Evolutionary conservation across 2,329 filamentous ascomycete species (phyloP).

Genomic region (Ambrosiella xylebori): DNA sequence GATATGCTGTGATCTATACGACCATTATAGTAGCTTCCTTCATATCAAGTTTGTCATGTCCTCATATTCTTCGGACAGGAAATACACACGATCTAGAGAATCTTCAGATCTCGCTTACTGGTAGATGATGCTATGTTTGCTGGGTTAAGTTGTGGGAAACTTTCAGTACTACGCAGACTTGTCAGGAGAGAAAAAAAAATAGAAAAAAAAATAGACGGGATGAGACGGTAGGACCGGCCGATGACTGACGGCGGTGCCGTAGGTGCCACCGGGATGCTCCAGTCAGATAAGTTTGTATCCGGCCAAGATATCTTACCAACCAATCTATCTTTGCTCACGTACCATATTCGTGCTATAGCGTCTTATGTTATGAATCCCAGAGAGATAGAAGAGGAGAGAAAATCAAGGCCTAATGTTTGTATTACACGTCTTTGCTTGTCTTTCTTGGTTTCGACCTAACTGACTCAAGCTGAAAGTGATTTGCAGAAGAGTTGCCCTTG

Average conservation of each 20-base stretch:
- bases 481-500: not conserved
- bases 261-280: not conserved
- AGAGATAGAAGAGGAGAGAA: too few species aligned
- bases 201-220: not conserved
- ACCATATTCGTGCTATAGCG: too few species aligned
- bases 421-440: too few species aligned
- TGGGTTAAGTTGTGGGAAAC: not conserved
- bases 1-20: not conserved
- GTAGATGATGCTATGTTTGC: not conserved
- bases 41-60: not conserved
- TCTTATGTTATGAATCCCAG: too few species aligned
- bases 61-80: not conserved
- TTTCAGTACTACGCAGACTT: not conserved
- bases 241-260: not conserved
- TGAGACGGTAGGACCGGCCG: not conserved
- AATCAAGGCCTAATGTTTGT: too few species aligned
- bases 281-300: too few species aligned
- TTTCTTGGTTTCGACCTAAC: not conserved
- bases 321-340: too few species aligned
- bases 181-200: not conserved
- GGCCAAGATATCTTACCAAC: too few species aligned
- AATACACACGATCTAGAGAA: not conserved
- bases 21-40: not conserved
- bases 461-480: not conserved
- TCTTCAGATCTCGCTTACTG: not conserved